Percentiles rank a stretch among this genome's conserved stretches.
Evolutionary conservation across 2,329 filamentous ascomycete genomes (phyloP).

Genomic region (Blastomyces silverae): DNA sequence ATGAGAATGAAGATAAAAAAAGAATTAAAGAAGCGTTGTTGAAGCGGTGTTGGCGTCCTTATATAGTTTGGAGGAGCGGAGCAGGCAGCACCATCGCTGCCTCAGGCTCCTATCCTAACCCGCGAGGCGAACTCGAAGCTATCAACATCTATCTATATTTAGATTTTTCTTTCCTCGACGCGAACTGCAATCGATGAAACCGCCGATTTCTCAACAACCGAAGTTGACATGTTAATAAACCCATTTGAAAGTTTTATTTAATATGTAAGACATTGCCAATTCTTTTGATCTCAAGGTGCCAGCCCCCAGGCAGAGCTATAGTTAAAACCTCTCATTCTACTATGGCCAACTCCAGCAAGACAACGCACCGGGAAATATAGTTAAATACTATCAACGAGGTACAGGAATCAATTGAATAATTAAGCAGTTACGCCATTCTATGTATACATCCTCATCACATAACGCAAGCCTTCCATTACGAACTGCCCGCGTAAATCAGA

Average conservation of each 20-base stretch:
- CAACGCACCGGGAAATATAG: background rate
- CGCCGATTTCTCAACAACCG: background rate
- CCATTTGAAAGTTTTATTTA: background rate
- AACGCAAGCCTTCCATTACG: background rate
- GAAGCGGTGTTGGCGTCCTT: background rate
- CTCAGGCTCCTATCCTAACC: background rate
- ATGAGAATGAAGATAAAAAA: background rate
- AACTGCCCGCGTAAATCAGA: background rate
- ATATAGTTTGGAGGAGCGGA: background rate
- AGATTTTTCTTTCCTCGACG: background rate
- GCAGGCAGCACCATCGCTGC: background rate
- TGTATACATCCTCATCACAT: background rate
- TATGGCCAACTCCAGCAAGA: background rate
- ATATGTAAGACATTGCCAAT: background rate
- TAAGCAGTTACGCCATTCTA: background rate
- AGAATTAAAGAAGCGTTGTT: background rate
- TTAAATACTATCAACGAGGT: background rate
- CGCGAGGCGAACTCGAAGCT: background rate
- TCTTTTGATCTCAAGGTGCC: background rate
- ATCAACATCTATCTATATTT: background rate
- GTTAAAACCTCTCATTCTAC: background rate
- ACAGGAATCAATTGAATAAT: background rate
- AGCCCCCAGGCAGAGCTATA: background rate
- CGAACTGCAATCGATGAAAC: background rate
- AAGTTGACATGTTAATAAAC: background rate